A percentile compares a stretch with the other conserved stretches of the same genome.
phyloP scores from a whole-genome alignment of 1,139 yeast genomes.

The Taiozyma onychis region DNA sequence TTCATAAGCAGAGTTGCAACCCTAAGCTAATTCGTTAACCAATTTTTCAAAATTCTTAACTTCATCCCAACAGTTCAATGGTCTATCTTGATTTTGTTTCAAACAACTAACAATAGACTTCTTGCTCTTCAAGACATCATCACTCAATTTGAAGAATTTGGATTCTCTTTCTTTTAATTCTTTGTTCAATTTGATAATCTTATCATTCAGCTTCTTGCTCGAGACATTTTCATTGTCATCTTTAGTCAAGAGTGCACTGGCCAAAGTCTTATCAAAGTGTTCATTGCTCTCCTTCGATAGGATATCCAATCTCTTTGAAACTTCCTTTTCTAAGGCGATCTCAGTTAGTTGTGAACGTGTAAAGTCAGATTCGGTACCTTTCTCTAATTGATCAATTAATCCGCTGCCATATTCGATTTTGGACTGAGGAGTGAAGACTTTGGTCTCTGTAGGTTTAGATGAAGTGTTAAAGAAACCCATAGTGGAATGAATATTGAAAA shows the following conservation, averaged over 20 bases:
- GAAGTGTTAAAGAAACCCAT: constrained; percentile 48
- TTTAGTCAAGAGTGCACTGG: constrained; percentile 35
- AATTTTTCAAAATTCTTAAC: constrained; percentile 62
- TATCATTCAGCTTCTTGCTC: constrained; percentile 31
- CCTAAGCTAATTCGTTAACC: constrained; percentile 21
- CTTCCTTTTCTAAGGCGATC: constrained; percentile 71
- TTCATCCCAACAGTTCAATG: constrained; percentile 86
- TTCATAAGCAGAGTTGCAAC: not conserved
- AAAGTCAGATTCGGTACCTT: constrained; percentile 72
- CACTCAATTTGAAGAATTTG: constrained; percentile 31
- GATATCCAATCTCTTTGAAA: constrained; percentile 56
- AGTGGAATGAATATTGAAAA: not conserved
- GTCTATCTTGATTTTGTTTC: constrained; percentile 59
- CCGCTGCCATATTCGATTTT: constrained; percentile 70
- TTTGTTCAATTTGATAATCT: constrained; percentile 41
- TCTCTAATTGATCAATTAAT: constrained; percentile 66
- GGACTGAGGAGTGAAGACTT: constrained; percentile 62
- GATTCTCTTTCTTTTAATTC: constrained; percentile 32
- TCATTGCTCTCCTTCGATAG: constrained; percentile 55
- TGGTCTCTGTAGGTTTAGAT: constrained; percentile 54
- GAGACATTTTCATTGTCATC: constrained; percentile 26
- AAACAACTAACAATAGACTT: constrained; percentile 59
- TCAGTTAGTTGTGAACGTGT: constrained; percentile 78
- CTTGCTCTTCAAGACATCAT: constrained; percentile 41
- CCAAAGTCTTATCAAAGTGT: constrained; percentile 48